A percentile compares a stretch with the other conserved stretches of the same genome.
Conservation (phyloP, 306 rosid species). For the Nissolia schottii region DNA sequence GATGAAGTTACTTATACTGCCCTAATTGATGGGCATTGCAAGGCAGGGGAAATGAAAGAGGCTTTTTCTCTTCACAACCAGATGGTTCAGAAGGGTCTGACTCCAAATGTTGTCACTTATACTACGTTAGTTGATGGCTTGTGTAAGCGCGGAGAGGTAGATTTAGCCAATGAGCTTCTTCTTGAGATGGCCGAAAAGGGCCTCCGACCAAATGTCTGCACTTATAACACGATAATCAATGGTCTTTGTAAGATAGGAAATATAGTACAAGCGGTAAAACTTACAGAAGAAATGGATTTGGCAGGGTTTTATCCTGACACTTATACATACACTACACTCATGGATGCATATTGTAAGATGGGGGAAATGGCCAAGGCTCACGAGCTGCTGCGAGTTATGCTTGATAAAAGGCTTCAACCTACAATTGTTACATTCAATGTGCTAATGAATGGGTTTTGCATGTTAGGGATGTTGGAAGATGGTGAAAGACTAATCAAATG, state of each 20-base stretch:
- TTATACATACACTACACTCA: constrained; percentile 78
- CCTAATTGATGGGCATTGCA: constrained; percentile 78
- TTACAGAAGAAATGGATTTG: constrained; percentile 74
- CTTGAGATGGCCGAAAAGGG: constrained; percentile 73
- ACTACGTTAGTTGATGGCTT: constrained; percentile 84
- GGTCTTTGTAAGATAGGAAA: constrained; percentile 86
- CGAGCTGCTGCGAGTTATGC: constrained; percentile 58
- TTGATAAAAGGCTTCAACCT: constrained; percentile 66
- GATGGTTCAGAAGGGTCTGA: constrained; percentile 63
- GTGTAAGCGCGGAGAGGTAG: constrained; percentile 75
- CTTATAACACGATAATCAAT: constrained; percentile 67
- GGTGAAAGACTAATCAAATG: constrained; percentile 70
- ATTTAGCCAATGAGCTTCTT: constrained; percentile 77
- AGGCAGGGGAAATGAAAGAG: constrained; percentile 61
- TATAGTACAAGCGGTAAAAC: constrained; percentile 52
- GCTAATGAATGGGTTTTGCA: constrained; percentile 85
- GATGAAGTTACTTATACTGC: constrained; percentile 84
- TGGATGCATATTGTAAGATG: constrained; percentile 76
- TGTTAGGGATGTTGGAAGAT: constrained; percentile 78
- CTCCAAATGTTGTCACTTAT: constrained; percentile 73
- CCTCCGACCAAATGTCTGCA: constrained; percentile 71
- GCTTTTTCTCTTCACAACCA: constrained; percentile 82
- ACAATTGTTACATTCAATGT: constrained; percentile 89
- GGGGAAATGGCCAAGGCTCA: constrained; percentile 76
- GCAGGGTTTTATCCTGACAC: constrained; percentile 71